These are phyloP conservation scores for Spongispora temasekensis DNA, from an alignment of 1,284 basidiomycete species.

Conservation along the genomic window DNA sequence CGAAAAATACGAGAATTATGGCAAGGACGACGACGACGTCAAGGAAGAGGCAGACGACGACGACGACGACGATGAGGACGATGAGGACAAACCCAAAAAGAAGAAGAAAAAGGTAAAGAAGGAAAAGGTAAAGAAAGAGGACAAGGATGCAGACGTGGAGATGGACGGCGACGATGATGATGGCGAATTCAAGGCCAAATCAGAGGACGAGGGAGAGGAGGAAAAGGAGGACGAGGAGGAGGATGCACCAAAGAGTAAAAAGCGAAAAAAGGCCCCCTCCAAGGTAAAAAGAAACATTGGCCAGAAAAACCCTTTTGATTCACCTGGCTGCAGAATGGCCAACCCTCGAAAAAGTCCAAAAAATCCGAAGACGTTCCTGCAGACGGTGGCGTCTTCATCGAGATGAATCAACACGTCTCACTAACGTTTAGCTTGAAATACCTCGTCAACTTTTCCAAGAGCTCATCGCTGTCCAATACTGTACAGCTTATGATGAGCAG, in stretches of 20 bases:
- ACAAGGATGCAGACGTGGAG: conserved; percentile 44
- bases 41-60: conserved; percentile 45
- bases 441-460: conserved; percentile 96
- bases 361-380: conserved; percentile 50
- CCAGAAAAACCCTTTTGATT: too few relatives aligned
- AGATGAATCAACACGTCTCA: conserved; percentile 85
- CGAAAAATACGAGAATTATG: conserved; percentile 47
- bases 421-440: conserved; percentile 98
- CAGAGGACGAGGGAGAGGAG: conserved; percentile 54
- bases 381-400: conserved; percentile 69
- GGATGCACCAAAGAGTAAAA: conserved; percentile 51
- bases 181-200: conserved; percentile 46
- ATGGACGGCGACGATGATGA: conserved; percentile 44
- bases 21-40: conserved; percentile 50
- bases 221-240: conserved; percentile 60
- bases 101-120: conserved; percentile 52
- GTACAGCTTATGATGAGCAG: conserved; percentile 89
- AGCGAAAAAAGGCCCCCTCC: conserved; percentile 57
- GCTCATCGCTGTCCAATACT: conserved; percentile 70
- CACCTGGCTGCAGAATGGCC: conserved; percentile 41
- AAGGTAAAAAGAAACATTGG: conserved; percentile 45
- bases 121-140: conserved; percentile 47
- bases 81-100: conserved; percentile 41
- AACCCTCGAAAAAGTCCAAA: conserved; percentile 55
- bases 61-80: conserved; percentile 33